Evolutionary conservation across 306 rosid species (phyloP), one percentile per base, ranked within the genome.

Genomic region (Cucurbita argyrosperma): DNA sequence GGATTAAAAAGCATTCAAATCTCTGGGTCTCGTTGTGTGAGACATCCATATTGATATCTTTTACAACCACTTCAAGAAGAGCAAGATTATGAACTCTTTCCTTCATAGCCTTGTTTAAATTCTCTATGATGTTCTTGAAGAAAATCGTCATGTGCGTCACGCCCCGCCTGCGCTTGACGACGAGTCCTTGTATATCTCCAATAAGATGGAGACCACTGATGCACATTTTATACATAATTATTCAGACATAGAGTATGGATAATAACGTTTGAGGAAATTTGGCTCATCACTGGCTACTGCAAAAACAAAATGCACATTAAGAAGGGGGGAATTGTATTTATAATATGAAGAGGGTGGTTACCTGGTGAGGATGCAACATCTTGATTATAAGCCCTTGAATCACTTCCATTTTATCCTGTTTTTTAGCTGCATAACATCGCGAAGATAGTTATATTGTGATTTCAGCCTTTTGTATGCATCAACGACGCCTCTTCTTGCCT

Each of bases 71-170:
- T 40, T 49, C 68, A 14, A 76, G 82, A 50, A 8, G 53, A 19
- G 77, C 81, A 50, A 5, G 54, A 51, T 62, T 74, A 37, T 51
- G 58, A 65, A 49, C 78, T 62, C 78, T 78, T 80, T 83, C 85
- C 74, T 78, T 83, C 42, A 67, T 71, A 19, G 78, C 74, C 78
- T 82, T 88, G 71, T 83, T 85, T 79, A 90, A 76, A 84, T 88
- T 82, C 77, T 54, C 91, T 87, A 91, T 87, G 68, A 88, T 66
- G 73, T 83, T 84, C 86, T 94, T 95, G 2, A 89, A 94, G 99
- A 87, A 94, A 94, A 86, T 94, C 96, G 54, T 94, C 99, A 67
- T 88, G 97, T 4, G 84, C 96, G 71, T 94, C 99, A 64, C 76
- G 66, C 54, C 97, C 91, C 54, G 62, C 83, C 67, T 87, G 92